Evolutionary conservation across 2,329 filamentous ascomycete genomes (phyloP).

Genomic region (Fusarium odoratissimum): DNA sequence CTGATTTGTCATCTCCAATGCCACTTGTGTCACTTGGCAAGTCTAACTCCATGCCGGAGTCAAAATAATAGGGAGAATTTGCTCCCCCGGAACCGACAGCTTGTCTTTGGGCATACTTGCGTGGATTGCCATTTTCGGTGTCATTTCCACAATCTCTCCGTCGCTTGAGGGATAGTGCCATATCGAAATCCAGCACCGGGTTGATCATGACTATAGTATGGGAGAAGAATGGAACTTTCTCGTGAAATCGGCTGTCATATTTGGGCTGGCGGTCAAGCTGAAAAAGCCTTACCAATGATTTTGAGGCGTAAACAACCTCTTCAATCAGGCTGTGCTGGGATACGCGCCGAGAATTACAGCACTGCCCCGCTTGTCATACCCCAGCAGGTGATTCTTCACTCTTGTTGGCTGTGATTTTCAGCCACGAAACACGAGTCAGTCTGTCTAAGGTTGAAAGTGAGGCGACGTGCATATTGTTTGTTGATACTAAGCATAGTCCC

Average conservation of each 20-base stretch:
- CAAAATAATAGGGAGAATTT: fast-evolving
- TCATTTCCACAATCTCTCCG: not conserved
- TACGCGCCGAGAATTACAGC: not conserved
- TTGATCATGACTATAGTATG: too few species aligned
- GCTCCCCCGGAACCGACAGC: fast-evolving
- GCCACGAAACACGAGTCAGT: not conserved
- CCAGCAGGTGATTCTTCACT: not conserved
- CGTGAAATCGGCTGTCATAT: too few species aligned
- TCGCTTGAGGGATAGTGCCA: not conserved
- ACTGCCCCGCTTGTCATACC: not conserved
- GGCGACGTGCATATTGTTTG: not conserved
- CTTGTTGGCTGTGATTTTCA: not conserved
- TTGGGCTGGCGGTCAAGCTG: not conserved
- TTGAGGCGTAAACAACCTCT: fast-evolving
- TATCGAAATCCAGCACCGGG: not conserved
- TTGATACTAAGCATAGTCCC: fast-evolving
- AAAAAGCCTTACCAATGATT: not conserved
- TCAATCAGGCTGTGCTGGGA: not conserved
- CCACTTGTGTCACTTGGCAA: fast-evolving
- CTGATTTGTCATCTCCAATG: fast-evolving
- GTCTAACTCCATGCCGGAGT: not conserved
- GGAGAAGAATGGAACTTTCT: too few species aligned
- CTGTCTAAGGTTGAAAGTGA: not conserved
- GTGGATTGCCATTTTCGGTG: not conserved
- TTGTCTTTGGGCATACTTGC: not conserved